These are phyloP conservation scores for Agrocybe praecox DNA, from an alignment of 768 basidiomycete species.

Conservation along the genomic window DNA sequence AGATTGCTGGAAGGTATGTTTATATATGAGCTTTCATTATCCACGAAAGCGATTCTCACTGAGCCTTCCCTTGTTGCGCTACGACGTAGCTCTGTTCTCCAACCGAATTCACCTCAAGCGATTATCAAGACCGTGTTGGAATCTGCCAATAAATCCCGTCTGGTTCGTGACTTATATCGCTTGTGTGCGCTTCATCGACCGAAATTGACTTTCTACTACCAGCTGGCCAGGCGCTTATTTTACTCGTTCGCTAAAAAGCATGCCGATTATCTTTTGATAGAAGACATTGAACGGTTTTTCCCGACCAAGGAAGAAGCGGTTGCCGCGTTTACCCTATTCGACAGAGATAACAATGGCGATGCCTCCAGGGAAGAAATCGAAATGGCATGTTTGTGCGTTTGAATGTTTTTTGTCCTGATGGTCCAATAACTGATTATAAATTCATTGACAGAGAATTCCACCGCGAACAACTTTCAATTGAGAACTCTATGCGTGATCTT, in stretches of 20 bases:
- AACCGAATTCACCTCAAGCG: constrained; percentile 85
- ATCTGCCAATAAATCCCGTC: constrained; percentile 78
- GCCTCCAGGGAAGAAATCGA: constrained; percentile 74
- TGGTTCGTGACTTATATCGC: constrained; percentile 39
- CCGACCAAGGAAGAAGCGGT: constrained; percentile 65
- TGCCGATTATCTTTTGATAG: constrained; percentile 57
- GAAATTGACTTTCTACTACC: constrained; percentile 2
- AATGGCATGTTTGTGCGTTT: constrained; percentile 63
- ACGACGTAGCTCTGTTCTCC: constrained; percentile 81
- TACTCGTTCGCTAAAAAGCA: constrained; percentile 78
- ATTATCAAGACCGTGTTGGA: constrained; percentile 79
- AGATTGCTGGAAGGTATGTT: constrained; percentile 55
- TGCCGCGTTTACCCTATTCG: constrained; percentile 68
- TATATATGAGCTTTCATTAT: too few species aligned
- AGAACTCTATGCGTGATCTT: constrained; percentile 85
- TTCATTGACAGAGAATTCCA: constrained; percentile 64
- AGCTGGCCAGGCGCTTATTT: constrained; percentile 85
- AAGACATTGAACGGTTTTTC: constrained; percentile 77
- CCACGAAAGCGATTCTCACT: too few species aligned
- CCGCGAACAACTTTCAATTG: constrained; percentile 81
- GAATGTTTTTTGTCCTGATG: constrained; percentile 1
- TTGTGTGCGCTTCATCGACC: constrained; percentile 7
- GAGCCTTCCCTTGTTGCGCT: too few species aligned
- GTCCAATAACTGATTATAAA: neutral
- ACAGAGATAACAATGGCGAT: constrained; percentile 76